Base-by-base conservation (phyloP, 2,329 filamentous ascomycete genomes). In the Stagonosporopsis cucurbitacearum region DNA sequence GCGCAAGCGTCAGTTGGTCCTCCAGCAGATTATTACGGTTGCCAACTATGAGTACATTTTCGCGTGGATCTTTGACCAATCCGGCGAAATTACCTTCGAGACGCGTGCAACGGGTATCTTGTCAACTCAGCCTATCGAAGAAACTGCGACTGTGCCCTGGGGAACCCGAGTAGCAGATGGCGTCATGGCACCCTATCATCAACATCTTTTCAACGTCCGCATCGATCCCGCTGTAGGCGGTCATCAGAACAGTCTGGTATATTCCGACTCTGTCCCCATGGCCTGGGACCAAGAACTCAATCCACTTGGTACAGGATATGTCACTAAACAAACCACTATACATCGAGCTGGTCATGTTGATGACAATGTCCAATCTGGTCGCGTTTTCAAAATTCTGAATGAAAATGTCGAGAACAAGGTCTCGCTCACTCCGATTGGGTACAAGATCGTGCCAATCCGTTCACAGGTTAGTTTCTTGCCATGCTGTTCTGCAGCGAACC, bases 11-110 rank as follows among this genome's bases (percentile, higher is more conserved):
- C 83, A 88, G 62, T 79, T 90, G 2, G 86, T 90, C 0, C 72
- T 90, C 2, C 87, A 90, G 63, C 87, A 84, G 67, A 86, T 89
- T 71, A 84, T 87, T 60, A 90, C 87, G 0, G 80, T 89, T 2
- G 84, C 84, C 19, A 90, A 90, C 74, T 90, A 90, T 75, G 87
- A 90, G 66, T 90, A 90, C 67, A 81, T 89, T 36, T 84, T 89
- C 54, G 81, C 83, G 2, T 89, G 82, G 72, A 83, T 85, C 58
- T 85, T 90, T 57, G 84, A 88, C 66, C 86, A 86, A 40, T 80
- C 84, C 0, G 88, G 84, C 7, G 85, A 82, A 11, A 80, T 89
- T 61, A 80, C 79, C 0, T 76, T 87, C 53, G 87, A 90, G 69
- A 82, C 82, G 0, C 81, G 86, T 0, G 87, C 87, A 0, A 90